phyloP scores from a whole-genome alignment of 495 filamentous ascomycete species.

The Poronia punctata region DNA sequence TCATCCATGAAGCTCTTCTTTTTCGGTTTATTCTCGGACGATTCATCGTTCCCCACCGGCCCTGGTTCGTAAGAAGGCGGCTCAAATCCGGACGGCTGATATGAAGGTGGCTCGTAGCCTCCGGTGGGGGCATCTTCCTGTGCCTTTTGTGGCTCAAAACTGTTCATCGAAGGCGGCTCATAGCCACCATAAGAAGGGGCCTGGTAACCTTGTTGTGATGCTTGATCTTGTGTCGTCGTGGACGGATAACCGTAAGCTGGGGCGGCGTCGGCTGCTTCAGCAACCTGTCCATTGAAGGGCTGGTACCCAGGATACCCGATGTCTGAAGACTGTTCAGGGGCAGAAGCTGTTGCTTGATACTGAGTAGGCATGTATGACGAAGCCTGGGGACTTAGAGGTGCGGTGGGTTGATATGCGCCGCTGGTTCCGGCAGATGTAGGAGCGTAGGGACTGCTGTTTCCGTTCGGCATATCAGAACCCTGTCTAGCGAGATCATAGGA shows the following conservation, averaged over 20 bases:
- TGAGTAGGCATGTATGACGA: slow-evolving; percentile 19
- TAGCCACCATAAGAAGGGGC: slow-evolving; percentile 37
- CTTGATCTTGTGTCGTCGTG: slow-evolving; percentile 4
- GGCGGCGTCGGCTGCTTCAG: slow-evolving; percentile 9
- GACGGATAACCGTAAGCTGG: slow-evolving; percentile 6
- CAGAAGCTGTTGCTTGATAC: slow-evolving; percentile 14
- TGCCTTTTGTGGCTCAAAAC: slow-evolving; percentile 24
- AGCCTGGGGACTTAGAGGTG: slow-evolving; percentile 12
- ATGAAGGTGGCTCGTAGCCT: slow-evolving; percentile 46
- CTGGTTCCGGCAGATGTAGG: slow-evolving; percentile 21
- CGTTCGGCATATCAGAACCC: slow-evolving; percentile 35
- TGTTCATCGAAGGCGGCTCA: slow-evolving; percentile 30
- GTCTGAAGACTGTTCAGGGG: slow-evolving; percentile 8
- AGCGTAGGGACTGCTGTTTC: slow-evolving; percentile 26
- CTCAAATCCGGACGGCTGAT: slow-evolving; percentile 45
- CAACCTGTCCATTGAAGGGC: slow-evolving; percentile 14
- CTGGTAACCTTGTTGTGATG: slow-evolving; percentile 26
- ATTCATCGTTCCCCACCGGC: slow-evolving; percentile 36
- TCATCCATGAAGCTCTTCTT: slow-evolving; percentile 78
- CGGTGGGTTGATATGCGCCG: slow-evolving; percentile 24
- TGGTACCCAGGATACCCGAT: slow-evolving; percentile 24
- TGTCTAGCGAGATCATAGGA: slow-evolving; percentile 39
- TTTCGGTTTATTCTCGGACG: slow-evolving; percentile 52
- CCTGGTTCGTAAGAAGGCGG: slow-evolving; percentile 51
- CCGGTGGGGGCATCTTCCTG: slow-evolving; percentile 23